Base-by-base conservation (phyloP, 805 yeast genomes). In the Lachancea lanzarotensis region DNA sequence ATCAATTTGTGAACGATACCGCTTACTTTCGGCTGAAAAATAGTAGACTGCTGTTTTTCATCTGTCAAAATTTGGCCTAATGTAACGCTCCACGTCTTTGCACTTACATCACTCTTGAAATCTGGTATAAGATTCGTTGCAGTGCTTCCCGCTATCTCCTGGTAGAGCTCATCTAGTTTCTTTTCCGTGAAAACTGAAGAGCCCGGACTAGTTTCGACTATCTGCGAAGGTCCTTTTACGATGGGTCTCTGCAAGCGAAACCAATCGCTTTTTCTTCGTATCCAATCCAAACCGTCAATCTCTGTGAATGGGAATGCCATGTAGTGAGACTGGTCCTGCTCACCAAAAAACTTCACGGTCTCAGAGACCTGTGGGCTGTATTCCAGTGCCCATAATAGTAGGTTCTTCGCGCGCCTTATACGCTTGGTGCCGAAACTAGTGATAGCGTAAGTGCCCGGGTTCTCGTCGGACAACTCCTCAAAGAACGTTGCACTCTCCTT, bases 351-450 rank as follows among this genome's bases (percentile, higher is more conserved):
- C 19, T 46, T 41, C 2, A 52, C 36, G 5, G 31, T 33, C 44
- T 52, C 55, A 2, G 36, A 22, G 3, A 42, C 26, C 32, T 54
- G 59, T 10, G 59, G 59, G 30, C 44, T 47, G 30, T 52, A 55
- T n/a, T 53, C 35, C 13, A 52, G 29, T 8, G 53, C 57, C 62
- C 65, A 59, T 10, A 54, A 37, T 8, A 57, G 45, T 26, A 63
- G 43, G 34, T 51, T 52, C 33, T 53, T 52, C 5, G 65, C 63
- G 26, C 52, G 51, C 2, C 39, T 38, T 10, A 62, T 45, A 19
- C 62, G 52, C 45, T 59, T 61, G 17, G 38, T 42, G 9, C 66
- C 66, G 29, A 63, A 51, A 12, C 65, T 61, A 16, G 63, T 59
- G 12, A 58, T 49, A 17, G 49, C 36, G 38, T 49, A 56, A 16